phyloP scores from a whole-genome alignment of 257 asterid species.

The Ophiorrhiza pumila region DNA sequence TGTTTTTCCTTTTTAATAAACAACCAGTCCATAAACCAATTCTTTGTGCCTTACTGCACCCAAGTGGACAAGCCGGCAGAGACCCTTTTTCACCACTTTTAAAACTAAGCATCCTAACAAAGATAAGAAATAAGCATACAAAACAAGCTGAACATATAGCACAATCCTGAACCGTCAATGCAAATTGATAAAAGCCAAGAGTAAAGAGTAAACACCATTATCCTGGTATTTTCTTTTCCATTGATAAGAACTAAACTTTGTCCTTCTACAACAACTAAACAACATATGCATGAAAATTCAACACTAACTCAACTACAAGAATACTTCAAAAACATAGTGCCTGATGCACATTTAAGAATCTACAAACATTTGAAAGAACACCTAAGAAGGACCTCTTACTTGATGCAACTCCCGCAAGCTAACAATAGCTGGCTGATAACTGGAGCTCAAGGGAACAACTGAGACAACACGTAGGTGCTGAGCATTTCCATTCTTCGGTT shows the following conservation, averaged over 20 bases:
- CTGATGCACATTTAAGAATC: neutral
- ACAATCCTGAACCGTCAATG: neutral
- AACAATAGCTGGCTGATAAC: constrained; percentile 64
- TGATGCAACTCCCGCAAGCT: constrained; percentile 52
- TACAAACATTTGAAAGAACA: neutral
- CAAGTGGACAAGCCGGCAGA: neutral
- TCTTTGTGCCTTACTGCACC: neutral
- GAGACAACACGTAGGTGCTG: constrained; percentile 76
- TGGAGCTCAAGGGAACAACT: constrained; percentile 59
- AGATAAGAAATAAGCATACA: neutral
- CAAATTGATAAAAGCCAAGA: neutral
- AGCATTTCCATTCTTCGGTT: constrained; percentile 78
- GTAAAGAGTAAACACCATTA: neutral
- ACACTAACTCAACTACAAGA: neutral
- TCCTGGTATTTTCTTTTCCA: neutral
- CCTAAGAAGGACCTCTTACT: constrained; percentile 30
- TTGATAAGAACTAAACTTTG: neutral
- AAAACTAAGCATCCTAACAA: neutral
- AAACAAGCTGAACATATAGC: neutral
- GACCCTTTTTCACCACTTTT: neutral
- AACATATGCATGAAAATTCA: neutral
- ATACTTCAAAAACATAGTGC: neutral
- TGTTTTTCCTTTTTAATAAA: too few species aligned
- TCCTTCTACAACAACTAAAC: neutral
- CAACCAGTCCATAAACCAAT: too few species aligned